These are phyloP conservation scores for Monosporascus sp. DNA, from an alignment of 2,329 filamentous ascomycete species.

Conservation along the genomic window DNA sequence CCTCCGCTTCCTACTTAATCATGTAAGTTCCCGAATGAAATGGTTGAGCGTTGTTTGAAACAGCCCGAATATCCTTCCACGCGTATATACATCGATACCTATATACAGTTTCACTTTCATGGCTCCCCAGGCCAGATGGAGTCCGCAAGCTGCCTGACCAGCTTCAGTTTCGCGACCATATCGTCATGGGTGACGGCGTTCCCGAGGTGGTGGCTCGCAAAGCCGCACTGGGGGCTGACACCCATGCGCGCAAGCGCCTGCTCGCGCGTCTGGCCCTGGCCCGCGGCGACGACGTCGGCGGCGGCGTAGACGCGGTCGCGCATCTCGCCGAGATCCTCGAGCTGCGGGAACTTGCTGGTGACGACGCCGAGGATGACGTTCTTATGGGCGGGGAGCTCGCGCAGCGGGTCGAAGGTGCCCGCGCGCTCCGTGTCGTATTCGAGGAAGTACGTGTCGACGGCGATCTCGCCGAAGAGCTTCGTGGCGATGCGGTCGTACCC, in stretches of 20 bases:
- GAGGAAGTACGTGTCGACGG: constrained; percentile 63
- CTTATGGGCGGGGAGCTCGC: constrained; percentile 54
- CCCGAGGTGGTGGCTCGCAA: constrained; percentile 69
- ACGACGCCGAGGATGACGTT: constrained; percentile 61
- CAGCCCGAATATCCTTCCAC: no score
- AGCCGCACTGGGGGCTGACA: constrained; percentile 70
- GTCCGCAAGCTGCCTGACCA: constrained; percentile 67
- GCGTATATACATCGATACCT: no score
- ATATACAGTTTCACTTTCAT: constrained; percentile 9
- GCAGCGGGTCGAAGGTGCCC: constrained; percentile 61
- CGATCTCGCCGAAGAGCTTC: constrained; percentile 59
- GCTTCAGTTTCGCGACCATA: constrained; percentile 66
- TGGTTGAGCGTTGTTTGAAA: no score
- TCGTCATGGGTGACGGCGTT: constrained; percentile 65
- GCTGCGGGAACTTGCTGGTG: constrained; percentile 56
- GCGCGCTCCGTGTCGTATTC: constrained; percentile 63
- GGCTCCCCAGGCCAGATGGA: constrained; percentile 58
- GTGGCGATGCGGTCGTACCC: constrained; percentile 62
- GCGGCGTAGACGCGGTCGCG: constrained; percentile 54
- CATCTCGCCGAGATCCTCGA: constrained; percentile 59
- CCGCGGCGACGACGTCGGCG: constrained; percentile 64
- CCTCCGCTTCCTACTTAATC: background rate
- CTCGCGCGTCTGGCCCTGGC: constrained; percentile 57
- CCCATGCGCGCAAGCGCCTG: constrained; percentile 63
- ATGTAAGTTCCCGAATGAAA: no score